These are phyloP conservation scores for Blumeria graminis DNA, from an alignment of 2,329 filamentous ascomycete species.

Conservation along the genomic window DNA sequence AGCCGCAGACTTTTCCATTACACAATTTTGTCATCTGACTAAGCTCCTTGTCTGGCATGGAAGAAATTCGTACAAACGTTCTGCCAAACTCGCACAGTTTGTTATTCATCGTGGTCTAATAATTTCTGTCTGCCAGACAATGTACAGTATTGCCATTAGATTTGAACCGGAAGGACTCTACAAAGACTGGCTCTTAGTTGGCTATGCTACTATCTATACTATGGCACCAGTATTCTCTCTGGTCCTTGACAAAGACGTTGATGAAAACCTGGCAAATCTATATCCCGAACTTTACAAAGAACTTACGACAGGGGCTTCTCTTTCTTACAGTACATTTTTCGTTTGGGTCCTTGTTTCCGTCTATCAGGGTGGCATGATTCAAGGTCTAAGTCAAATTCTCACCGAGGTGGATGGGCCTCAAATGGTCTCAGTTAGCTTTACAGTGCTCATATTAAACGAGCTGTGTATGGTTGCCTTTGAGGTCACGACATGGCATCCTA, in stretches of 20 bases:
- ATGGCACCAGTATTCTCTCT: conserved; percentile 81
- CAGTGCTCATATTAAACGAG: conserved; percentile 79
- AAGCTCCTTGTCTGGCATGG: conserved; percentile 99
- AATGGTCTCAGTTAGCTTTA: conserved; percentile 84
- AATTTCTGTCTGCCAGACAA: conserved; percentile 85
- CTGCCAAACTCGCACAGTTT: conserved; percentile 87
- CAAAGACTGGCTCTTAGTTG: conserved; percentile 88
- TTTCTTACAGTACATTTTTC: conserved; percentile 88
- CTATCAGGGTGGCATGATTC: conserved; percentile 88
- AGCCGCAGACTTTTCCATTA: conserved; percentile 89
- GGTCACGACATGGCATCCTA: conserved; percentile 87
- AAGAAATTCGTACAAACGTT: conserved; percentile 88
- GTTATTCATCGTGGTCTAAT: conserved; percentile 94
- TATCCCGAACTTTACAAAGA: conserved; percentile 98
- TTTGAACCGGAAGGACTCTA: conserved; percentile 92
- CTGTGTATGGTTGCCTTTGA: conserved; percentile 92
- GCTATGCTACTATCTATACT: conserved; percentile 90
- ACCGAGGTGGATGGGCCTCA: conserved; percentile 47
- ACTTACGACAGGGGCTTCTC: conserved; percentile 62
- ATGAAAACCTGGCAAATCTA: conserved; percentile 76
- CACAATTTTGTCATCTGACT: conserved; percentile 82
- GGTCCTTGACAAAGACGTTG: conserved; percentile 83
- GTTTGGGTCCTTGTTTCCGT: conserved; percentile 87
- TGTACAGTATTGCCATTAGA: conserved; percentile 80
- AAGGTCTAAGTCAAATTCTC: conserved; percentile 76